phyloP scores from a whole-genome alignment of 139 green algal genomes.

The Micractinium conductrix region DNA sequence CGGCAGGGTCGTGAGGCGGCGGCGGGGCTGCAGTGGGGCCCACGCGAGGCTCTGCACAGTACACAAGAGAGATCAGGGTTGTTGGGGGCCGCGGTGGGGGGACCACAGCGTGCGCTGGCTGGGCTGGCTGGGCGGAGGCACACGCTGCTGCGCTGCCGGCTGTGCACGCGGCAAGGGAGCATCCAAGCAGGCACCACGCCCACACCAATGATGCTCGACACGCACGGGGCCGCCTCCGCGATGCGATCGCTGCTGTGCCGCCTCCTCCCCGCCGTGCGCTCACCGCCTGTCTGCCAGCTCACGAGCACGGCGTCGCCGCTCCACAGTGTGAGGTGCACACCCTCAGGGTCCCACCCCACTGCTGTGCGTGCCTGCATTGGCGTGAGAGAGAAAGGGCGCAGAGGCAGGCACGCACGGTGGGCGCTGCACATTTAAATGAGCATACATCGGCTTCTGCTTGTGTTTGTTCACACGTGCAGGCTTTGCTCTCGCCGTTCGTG shows the following conservation, averaged over 20 bases:
- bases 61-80: neutral
- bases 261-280: neutral
- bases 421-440: no score
- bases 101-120: no score
- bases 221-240: no score
- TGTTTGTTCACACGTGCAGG: no score
- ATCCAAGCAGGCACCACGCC: neutral
- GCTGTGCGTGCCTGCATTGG: neutral
- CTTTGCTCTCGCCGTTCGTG: no score
- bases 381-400: no score
- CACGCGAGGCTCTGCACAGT: neutral
- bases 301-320: neutral
- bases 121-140: no score
- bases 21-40: neutral
- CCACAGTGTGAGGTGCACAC: slow-evolving; percentile 2
- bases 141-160: no score
- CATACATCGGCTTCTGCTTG: no score
- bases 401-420: no score
- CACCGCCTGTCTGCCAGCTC: slow-evolving; percentile 1
- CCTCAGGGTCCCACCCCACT: neutral
- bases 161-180: neutral
- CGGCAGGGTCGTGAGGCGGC: neutral
- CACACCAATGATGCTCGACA: neutral
- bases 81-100: no score
- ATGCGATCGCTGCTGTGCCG: no score